A percentile compares a stretch with the other conserved stretches of the same genome.
phyloP scores from a whole-genome alignment of 768 basidiomycete genomes.

The Mycena maculata region DNA sequence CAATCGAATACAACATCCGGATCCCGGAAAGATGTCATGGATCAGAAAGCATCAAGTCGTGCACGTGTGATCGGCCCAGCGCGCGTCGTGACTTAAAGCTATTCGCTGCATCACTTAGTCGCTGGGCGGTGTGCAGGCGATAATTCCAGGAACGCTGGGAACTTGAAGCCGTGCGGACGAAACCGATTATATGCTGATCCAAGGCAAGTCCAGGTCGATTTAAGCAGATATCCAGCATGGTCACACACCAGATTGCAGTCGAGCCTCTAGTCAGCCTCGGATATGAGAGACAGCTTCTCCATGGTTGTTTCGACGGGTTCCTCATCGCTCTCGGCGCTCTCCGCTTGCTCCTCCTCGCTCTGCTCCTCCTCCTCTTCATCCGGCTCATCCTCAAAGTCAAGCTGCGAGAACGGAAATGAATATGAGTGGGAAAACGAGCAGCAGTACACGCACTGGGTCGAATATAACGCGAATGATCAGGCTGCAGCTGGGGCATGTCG shows the following conservation, averaged over 20 bases:
- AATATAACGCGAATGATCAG: conserved; percentile 92
- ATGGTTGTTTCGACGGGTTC: conserved; percentile 74
- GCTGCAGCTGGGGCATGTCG: conserved; percentile 96
- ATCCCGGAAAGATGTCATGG: too few species aligned
- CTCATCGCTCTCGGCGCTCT: conserved; percentile 46
- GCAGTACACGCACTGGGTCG: conserved; percentile 80
- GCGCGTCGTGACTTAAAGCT: too few species aligned
- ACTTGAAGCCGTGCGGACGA: too few species aligned
- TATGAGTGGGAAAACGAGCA: conserved; percentile 19
- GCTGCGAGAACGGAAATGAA: conserved; percentile 52
- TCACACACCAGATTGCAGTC: background rate
- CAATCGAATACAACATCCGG: too few species aligned
- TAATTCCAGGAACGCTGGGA: too few species aligned
- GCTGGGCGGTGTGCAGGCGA: too few species aligned
- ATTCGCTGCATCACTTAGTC: too few species aligned
- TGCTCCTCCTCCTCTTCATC: conserved; percentile 56
- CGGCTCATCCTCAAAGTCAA: conserved; percentile 87
- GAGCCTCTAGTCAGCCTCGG: conserved; percentile 37
- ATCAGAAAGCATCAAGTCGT: too few species aligned
- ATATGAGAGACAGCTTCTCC: conserved; percentile 67
- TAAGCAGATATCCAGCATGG: too few species aligned
- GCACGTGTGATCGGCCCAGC: too few species aligned
- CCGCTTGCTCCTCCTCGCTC: conserved; percentile 52
- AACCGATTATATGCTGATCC: too few species aligned
- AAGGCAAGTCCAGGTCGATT: too few species aligned